These are phyloP conservation scores for Dendrobium huoshanense DNA, from an alignment of 106 monocot species.

Conservation along the genomic window DNA sequence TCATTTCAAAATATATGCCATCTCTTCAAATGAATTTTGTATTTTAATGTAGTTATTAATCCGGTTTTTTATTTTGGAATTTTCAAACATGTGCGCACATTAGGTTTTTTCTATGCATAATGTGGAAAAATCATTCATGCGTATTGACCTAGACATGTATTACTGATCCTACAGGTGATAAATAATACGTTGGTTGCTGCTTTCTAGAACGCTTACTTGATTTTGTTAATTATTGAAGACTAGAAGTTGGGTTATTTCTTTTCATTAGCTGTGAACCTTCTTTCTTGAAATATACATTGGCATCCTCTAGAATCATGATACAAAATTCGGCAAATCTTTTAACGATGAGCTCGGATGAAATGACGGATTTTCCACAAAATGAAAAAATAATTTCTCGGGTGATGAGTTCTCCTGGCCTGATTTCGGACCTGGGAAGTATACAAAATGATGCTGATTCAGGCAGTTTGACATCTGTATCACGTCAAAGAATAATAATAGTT, in stretches of 20 bases:
- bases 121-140: not conserved
- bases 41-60: not conserved
- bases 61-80: not conserved
- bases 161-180: not conserved
- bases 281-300: not conserved
- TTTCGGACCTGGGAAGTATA: not conserved
- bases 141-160: not conserved
- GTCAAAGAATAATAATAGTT: constrained; percentile 32
- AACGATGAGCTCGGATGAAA: not conserved
- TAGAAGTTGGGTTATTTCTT: not conserved
- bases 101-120: too few relatives aligned
- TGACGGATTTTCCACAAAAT: not conserved
- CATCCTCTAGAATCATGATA: not conserved
- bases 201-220: not conserved
- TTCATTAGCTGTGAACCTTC: not conserved
- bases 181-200: not conserved
- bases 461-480: constrained; percentile 13
- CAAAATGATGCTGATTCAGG: not conserved
- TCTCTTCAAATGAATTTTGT: not conserved
- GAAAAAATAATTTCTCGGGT: not conserved
- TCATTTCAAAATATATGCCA: too few relatives aligned
- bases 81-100: not conserved
- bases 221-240: too few relatives aligned
- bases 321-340: not conserved
- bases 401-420: not conserved